Percentiles rank a stretch among this genome's conserved stretches.
Conservation (phyloP, 75 land plant species). For the Sequoiadendron giganteum region DNA sequence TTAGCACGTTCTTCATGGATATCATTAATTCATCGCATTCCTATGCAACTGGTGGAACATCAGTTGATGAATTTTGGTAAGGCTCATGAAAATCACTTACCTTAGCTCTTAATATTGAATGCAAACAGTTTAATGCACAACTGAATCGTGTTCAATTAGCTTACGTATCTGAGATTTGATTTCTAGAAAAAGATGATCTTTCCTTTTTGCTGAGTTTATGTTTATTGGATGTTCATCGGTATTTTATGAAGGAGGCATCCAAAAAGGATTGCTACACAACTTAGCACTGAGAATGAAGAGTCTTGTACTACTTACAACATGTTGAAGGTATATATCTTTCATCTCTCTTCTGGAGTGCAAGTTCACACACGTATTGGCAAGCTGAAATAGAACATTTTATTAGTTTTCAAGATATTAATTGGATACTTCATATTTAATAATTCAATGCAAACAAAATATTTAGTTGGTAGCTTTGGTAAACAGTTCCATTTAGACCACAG, state of each 20-base stretch:
- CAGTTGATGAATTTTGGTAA: conserved; percentile 82
- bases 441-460: not conserved
- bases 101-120: not conserved
- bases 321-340: conserved; percentile 64
- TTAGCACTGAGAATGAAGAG: conserved; percentile 79
- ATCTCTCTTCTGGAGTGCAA: not conserved
- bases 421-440: not conserved
- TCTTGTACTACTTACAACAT: conserved; percentile 96
- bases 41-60: conserved; percentile 95
- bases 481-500: not conserved
- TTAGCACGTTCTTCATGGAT: conserved; percentile 76
- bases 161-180: not conserved
- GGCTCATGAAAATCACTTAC: not conserved
- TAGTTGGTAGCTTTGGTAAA: not conserved
- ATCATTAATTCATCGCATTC: conserved; percentile 80
- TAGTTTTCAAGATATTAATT: not conserved
- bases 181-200: not conserved
- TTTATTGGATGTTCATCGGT: not conserved
- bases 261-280: conserved; percentile 59
- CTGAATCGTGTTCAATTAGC: not conserved
- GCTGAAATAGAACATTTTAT: not conserved
- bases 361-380: not conserved
- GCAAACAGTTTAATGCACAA: not conserved
- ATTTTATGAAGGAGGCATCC: conserved; percentile 64
- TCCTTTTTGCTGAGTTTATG: not conserved